Conservation (phyloP, 768 basidiomycete genomes). For the Pleurotus platypus region DNA sequence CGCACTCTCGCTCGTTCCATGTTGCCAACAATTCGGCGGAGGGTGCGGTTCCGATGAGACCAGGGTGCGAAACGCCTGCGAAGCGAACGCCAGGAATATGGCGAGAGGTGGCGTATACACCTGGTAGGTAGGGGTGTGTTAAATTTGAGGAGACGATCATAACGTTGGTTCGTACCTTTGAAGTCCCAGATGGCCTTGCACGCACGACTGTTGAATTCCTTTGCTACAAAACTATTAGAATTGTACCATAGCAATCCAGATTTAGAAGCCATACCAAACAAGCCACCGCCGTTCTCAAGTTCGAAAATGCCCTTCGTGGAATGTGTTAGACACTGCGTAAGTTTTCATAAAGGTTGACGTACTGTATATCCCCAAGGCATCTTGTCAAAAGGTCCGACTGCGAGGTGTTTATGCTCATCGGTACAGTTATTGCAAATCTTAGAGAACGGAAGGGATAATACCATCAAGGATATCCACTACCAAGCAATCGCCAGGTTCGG, state of each 20-base stretch:
- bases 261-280: conserved; percentile 48
- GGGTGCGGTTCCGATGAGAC: conserved; percentile 74
- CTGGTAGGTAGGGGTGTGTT: conserved; percentile 25
- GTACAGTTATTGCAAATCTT: not conserved
- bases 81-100: conserved; percentile 81
- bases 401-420: not conserved
- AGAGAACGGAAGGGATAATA: not conserved
- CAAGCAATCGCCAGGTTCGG: conserved; percentile 76
- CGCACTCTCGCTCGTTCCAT: conserved; percentile 74
- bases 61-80: conserved; percentile 74
- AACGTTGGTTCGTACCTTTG: conserved; percentile 35
- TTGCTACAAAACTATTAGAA: conserved; percentile 30
- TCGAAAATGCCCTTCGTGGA: conserved; percentile 68
- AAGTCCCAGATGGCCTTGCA: conserved; percentile 84
- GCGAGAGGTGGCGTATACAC: conserved; percentile 68
- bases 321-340: not conserved
- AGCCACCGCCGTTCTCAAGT: conserved; percentile 66
- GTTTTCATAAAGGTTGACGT: not conserved
- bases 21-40: conserved; percentile 67
- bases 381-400: conserved; percentile 64
- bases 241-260: not conserved
- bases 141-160: not conserved
- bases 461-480: conserved; percentile 80
- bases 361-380: conserved; percentile 85
- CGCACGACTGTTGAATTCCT: conserved; percentile 66